Base-by-base conservation (phyloP, 2,329 filamentous ascomycete species). In the Fusarium redolens region DNA sequence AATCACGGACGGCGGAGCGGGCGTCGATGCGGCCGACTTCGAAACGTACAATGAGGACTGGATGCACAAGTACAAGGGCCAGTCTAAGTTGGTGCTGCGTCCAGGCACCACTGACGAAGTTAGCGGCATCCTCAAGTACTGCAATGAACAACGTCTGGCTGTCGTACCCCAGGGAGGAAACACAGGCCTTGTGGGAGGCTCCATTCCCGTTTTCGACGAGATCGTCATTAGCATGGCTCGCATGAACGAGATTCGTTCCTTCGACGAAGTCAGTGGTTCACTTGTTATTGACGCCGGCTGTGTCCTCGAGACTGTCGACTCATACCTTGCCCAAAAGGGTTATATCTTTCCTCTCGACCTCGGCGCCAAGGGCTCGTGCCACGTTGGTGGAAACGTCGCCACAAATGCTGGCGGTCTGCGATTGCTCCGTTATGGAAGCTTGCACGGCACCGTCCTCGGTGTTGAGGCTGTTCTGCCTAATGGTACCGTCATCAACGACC, bases 21-120 rank as follows among this genome's bases (percentile, higher is more conserved):
- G 71, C 33, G 90, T 95, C 82, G 91, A 84, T 35, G 81, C 91
- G n/a, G 93, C 93, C 77, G 96, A 98, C 80, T 88, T 98, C 73
- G 94, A 96, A 80, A 89, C 93, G 12, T 99, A 95, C 88, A 99
- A 99, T 83, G 91, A 92, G 80, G 96, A 99, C 84, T 99, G 97
- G 96, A 98, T 99, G 95, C 92, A 93, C 83, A 99, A 99, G 85
- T 99, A 97, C 85, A 92, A 93, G 69, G 97, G 96, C 35, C 95
- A 98, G 83, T 91, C 93, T 69, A 91, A 92, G 79, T 86, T 99
- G 31, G 95, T 98, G 8, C 85, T 99, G 71, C 97, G 95, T 84
- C 96, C 96, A 15, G 89, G 88, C 57, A 92, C 90, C 20, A 96
- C 94, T 1, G 91, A 96, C 78, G 92, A 99, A 83, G 93, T 98